Evolutionary conservation across 2,329 filamentous ascomycete genomes (phyloP).

Genomic region (Cladophialophora exuberans): DNA sequence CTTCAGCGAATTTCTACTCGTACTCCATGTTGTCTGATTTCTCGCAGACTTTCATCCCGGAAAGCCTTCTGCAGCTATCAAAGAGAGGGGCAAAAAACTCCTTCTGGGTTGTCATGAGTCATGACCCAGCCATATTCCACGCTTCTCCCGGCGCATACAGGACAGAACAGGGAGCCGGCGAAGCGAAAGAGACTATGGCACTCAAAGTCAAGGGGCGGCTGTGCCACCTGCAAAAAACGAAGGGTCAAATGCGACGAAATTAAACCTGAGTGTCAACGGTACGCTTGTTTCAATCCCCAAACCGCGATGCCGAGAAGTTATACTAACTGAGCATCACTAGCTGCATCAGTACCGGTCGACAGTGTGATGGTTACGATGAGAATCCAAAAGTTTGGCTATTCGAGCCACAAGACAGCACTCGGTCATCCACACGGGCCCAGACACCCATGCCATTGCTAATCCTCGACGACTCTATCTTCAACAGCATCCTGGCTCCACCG

Average conservation of each 20-base stretch:
- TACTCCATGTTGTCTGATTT: too few relatives aligned
- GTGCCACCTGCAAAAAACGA: background rate
- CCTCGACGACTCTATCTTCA: background rate
- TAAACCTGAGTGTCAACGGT: slow-evolving; percentile 2
- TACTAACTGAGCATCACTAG: background rate
- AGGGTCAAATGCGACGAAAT: background rate
- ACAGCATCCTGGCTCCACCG: background rate
- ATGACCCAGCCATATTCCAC: too few relatives aligned
- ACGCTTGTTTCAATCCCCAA: too few relatives aligned
- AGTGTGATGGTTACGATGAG: slow-evolving; percentile 2
- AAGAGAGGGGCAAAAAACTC: too few relatives aligned
- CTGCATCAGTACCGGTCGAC: background rate
- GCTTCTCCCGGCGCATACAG: too few relatives aligned
- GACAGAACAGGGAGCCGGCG: background rate
- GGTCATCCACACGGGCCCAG: too few relatives aligned
- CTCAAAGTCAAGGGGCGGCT: background rate
- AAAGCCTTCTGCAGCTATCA: too few relatives aligned
- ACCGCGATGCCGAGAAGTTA: too few relatives aligned
- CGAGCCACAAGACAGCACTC: background rate
- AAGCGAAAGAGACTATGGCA: background rate
- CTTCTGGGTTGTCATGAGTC: too few relatives aligned
- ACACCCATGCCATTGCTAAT: background rate
- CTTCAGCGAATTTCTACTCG: too few relatives aligned
- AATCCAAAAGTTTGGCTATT: slow-evolving; percentile 1
- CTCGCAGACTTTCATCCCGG: too few relatives aligned